These are phyloP conservation scores for Onygenales sp. DNA, from an alignment of 2,329 filamentous ascomycete species.

Conservation along the genomic window DNA sequence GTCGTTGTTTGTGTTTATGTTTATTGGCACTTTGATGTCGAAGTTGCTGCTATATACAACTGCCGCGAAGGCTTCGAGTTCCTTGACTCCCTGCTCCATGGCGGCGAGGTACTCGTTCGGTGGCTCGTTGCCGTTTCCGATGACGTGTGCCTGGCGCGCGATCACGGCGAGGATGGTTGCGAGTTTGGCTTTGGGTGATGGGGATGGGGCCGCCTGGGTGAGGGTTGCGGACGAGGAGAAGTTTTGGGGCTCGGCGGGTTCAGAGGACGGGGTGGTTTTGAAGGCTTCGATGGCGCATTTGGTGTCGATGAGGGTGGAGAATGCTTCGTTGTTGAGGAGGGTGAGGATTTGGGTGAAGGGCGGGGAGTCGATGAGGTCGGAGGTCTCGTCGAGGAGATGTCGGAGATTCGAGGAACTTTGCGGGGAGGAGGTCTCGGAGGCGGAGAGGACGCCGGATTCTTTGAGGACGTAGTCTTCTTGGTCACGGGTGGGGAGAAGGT, in stretches of 20 bases:
- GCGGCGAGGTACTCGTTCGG: conserved; percentile 36
- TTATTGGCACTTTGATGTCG: conserved; percentile 16
- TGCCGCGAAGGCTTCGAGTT: conserved; percentile 39
- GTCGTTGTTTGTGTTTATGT: neutral
- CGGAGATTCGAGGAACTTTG: conserved; percentile 50
- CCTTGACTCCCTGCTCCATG: conserved; percentile 38
- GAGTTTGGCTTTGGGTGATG: conserved; percentile 53
- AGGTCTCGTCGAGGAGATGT: conserved; percentile 85
- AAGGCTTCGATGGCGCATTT: conserved; percentile 74
- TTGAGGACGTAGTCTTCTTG: conserved; percentile 76
- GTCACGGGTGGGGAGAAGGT: conserved; percentile 68
- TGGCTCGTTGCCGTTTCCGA: conserved; percentile 58
- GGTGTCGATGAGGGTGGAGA: conserved; percentile 71
- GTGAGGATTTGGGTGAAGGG: conserved; percentile 80
- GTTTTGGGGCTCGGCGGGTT: conserved; percentile 28
- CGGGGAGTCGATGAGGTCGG: conserved; percentile 90
- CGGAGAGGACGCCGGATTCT: conserved; percentile 64
- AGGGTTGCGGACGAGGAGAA: conserved; percentile 35
- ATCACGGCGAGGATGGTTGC: conserved; percentile 85
- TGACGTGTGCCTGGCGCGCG: conserved; percentile 79
- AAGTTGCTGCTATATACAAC: conserved; percentile 42
- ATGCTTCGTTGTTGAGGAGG: conserved; percentile 76
- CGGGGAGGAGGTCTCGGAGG: conserved; percentile 24
- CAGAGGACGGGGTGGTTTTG: conserved; percentile 38
- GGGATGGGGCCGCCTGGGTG: conserved; percentile 20